Evolutionary conservation across 192 early-diverging fungal species (phyloP).

Genomic region (Coemansia sp.): DNA sequence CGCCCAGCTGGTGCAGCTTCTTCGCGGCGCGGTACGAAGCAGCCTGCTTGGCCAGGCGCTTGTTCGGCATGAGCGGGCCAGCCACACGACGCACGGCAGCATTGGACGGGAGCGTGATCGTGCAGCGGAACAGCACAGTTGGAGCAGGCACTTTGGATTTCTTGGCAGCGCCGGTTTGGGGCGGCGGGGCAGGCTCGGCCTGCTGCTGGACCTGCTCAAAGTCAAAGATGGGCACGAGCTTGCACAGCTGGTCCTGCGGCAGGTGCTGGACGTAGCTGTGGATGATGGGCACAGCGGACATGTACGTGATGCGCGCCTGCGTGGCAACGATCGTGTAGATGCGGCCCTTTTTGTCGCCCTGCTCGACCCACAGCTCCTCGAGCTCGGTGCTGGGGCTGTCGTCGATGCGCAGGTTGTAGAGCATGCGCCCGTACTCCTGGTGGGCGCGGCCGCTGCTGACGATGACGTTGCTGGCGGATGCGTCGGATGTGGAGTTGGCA

Average conservation of each 20-base stretch:
- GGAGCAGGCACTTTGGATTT: slow-evolving; percentile 9
- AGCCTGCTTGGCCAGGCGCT: slow-evolving; percentile 63
- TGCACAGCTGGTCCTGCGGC: slow-evolving; percentile 62
- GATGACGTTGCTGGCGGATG: slow-evolving; percentile 12
- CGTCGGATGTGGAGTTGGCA: background rate
- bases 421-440: slow-evolving; percentile 21
- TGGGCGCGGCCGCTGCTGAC: slow-evolving; percentile 9
- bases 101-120: slow-evolving; percentile 60
- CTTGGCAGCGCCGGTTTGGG: background rate
- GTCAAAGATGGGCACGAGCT: slow-evolving; percentile 56
- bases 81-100: slow-evolving; percentile 57
- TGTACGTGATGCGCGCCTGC: slow-evolving; percentile 67
- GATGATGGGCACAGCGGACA: slow-evolving; percentile 63
- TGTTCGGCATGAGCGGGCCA: slow-evolving; percentile 57
- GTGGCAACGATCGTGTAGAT: slow-evolving; percentile 63
- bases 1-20: slow-evolving; percentile 63
- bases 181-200: background rate
- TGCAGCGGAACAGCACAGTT: slow-evolving; percentile 44
- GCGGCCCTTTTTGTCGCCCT: slow-evolving; percentile 38
- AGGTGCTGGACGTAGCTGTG: slow-evolving; percentile 72
- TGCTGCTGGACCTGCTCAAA: slow-evolving; percentile 11
- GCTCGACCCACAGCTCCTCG: slow-evolving; percentile 33
- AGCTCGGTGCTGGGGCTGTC: slow-evolving; percentile 27
- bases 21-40: slow-evolving; percentile 72
- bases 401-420: slow-evolving; percentile 16